phyloP scores from a whole-genome alignment of 495 filamentous ascomycete species.

The Amniculicola lignicola region DNA sequence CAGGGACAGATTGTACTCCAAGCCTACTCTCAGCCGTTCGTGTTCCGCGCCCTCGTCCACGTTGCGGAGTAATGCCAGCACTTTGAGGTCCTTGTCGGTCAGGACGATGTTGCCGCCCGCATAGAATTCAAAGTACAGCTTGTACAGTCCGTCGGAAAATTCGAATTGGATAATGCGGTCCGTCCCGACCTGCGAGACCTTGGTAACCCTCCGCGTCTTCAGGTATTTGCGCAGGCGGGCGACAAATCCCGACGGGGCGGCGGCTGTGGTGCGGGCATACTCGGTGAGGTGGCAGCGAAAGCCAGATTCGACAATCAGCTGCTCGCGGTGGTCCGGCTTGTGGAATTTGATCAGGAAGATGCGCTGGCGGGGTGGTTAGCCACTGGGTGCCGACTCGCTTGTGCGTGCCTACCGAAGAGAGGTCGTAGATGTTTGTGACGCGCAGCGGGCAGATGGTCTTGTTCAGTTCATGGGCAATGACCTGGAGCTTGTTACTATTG shows the following conservation, averaged over 20 bases:
- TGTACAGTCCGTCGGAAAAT: conserved; percentile 87
- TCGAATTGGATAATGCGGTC: conserved; percentile 89
- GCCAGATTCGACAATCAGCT: conserved; percentile 87
- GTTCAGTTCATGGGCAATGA: conserved; percentile 89
- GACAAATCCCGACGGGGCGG: conserved; percentile 80
- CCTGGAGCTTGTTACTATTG: conserved; percentile 49
- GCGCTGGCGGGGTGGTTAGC: conserved; percentile 47
- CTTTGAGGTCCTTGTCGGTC: conserved; percentile 73
- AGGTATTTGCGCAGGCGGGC: conserved; percentile 78
- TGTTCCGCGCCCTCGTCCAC: conserved; percentile 74
- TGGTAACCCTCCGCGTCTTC: conserved; percentile 78
- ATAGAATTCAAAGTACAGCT: conserved; percentile 92
- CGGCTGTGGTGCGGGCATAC: conserved; percentile 79
- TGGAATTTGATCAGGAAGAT: conserved; percentile 93
- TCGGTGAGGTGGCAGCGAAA: conserved; percentile 93
- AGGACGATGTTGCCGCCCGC: conserved; percentile 93
- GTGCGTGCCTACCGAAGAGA: conserved; percentile 62
- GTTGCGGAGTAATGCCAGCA: conserved; percentile 74
- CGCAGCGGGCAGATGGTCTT: conserved; percentile 69
- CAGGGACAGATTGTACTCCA: conserved; percentile 74
- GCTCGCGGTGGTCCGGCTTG: conserved; percentile 79
- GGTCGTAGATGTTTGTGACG: conserved; percentile 90
- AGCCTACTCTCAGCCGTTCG: conserved; percentile 67
- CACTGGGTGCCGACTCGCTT: background rate
- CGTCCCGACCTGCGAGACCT: conserved; percentile 80